phyloP scores from a whole-genome alignment of 371 early-diverging fungal species.

The Vittaforma corneae region DNA sequence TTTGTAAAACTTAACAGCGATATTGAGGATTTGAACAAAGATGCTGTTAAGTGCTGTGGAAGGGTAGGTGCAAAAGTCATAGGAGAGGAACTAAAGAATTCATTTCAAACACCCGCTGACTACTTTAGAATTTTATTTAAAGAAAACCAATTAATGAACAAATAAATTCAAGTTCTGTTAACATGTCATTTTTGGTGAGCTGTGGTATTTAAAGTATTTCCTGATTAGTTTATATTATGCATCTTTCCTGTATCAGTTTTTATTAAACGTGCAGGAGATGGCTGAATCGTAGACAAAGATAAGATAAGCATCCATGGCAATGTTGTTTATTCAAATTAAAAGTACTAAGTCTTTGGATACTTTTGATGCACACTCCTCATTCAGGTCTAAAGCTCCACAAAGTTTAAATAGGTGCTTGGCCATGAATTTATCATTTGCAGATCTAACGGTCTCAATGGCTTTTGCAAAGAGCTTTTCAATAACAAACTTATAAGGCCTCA shows the following conservation, averaged over 20 bases:
- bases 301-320: too few species aligned
- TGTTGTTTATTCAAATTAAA: too few species aligned
- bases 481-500: conserved; percentile 21
- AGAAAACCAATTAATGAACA: too few species aligned
- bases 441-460: conserved; percentile 31
- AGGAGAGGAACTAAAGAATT: neutral
- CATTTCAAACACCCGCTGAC: conserved; percentile 16
- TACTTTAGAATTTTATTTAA: conserved; percentile 23
- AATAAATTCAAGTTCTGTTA: too few species aligned
- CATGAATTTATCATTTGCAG: conserved; percentile 27
- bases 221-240: too few species aligned
- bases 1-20: conserved; percentile 19
- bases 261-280: too few species aligned
- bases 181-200: too few species aligned
- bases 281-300: too few species aligned
- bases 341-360: conserved; percentile 35
- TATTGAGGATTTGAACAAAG: conserved; percentile 14
- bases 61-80: neutral
- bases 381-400: conserved; percentile 39
- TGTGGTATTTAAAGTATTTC: too few species aligned
- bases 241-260: too few species aligned
- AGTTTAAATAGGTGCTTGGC: conserved; percentile 38
- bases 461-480: conserved; percentile 40
- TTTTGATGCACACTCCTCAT: conserved; percentile 24
- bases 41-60: conserved; percentile 1